phyloP scores from a whole-genome alignment of 2,329 filamentous ascomycete species.

The Ophiostoma sp. region DNA sequence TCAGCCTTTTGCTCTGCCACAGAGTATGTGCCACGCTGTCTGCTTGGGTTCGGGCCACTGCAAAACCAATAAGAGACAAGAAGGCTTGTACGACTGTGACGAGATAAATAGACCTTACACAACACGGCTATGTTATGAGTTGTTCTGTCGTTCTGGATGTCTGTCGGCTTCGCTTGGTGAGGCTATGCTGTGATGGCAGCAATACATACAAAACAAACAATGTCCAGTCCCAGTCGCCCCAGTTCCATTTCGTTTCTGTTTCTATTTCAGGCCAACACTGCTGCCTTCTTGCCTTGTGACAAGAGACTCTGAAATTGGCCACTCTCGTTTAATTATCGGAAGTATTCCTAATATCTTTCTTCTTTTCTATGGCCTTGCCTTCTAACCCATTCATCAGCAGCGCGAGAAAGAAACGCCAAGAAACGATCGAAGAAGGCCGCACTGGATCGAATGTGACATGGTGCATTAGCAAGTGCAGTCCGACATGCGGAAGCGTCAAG shows the following conservation, averaged over 20 bases:
- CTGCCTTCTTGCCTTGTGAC: background rate
- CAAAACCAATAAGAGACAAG: slow-evolving; percentile 6
- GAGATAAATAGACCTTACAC: slow-evolving; percentile 15
- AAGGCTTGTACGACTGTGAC: slow-evolving; percentile 21
- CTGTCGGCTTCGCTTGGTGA: background rate
- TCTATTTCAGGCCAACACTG: background rate
- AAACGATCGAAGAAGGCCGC: background rate
- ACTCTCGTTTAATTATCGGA: background rate
- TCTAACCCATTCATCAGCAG: background rate
- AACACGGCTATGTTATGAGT: background rate
- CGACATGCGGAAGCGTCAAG: background rate
- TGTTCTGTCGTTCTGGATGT: background rate
- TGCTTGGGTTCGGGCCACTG: background rate
- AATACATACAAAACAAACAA: slow-evolving; percentile 4
- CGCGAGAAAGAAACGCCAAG: background rate
- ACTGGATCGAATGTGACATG: background rate
- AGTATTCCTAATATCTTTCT: background rate
- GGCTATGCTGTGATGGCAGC: background rate
- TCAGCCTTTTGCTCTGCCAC: background rate
- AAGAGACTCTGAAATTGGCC: background rate
- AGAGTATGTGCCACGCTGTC: background rate
- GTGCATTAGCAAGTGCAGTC: background rate
- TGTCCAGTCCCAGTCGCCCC: background rate
- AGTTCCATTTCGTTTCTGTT: background rate
- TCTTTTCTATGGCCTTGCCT: background rate